These are phyloP conservation scores for Geotrichum reessii DNA, from an alignment of 1,139 yeast genomes.

Conservation along the genomic window DNA sequence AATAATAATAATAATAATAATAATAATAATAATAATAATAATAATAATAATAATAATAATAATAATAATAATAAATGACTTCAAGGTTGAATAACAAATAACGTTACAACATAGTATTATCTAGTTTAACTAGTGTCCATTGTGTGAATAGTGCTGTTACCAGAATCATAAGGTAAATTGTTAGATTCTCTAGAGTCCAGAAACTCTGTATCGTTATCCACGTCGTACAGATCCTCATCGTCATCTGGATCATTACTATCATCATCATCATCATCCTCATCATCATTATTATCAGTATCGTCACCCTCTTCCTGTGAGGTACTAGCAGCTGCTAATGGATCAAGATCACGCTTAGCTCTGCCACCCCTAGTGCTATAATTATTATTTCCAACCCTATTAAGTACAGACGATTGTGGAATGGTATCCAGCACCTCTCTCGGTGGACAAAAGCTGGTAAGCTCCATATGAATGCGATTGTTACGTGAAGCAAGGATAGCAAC, in stretches of 20 bases:
- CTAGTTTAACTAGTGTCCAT: slow-evolving; percentile 11
- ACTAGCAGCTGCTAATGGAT: neutral
- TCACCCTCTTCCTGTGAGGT: neutral
- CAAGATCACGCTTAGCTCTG: neutral
- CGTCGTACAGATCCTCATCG: neutral
- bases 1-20: no score
- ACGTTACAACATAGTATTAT: neutral
- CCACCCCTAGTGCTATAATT: neutral
- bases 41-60: no score
- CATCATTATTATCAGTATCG: neutral
- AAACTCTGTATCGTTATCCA: neutral
- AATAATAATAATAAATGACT: neutral
- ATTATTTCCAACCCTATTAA: neutral
- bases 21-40: no score
- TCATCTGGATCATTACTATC: neutral
- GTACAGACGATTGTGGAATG: neutral
- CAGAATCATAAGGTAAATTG: neutral
- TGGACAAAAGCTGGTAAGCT: slow-evolving; percentile 35
- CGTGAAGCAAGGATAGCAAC: slow-evolving; percentile 39
- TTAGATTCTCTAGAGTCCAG: neutral
- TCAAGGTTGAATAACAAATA: neutral
- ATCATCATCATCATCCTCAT: neutral
- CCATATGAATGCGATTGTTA: slow-evolving; percentile 35
- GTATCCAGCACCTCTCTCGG: slow-evolving; percentile 22
- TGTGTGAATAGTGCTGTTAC: slow-evolving; percentile 5